phyloP scores from a whole-genome alignment of 352 stramenopile genomes.

The Pythium chondricola region DNA sequence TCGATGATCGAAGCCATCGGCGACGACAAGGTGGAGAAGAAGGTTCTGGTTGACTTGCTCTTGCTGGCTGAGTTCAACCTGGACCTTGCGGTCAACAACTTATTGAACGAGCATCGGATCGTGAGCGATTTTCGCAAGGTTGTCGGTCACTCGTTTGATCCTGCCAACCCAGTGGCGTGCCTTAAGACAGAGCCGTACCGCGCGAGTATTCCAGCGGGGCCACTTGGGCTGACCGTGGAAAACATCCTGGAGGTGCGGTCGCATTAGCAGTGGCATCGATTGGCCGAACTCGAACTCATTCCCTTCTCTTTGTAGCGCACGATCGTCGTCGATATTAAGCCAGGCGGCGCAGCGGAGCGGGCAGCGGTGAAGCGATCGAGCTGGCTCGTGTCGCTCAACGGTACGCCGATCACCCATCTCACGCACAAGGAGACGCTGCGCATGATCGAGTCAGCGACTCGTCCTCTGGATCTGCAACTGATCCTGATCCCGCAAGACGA shows the following conservation, averaged over 20 bases:
- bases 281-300: no score
- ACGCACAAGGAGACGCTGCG: constrained; percentile 85
- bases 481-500: constrained; percentile 64
- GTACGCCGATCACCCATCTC: constrained; percentile 59
- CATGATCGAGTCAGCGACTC: constrained; percentile 71
- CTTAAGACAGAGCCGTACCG: constrained; percentile 54
- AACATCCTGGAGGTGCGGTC: constrained; percentile 71
- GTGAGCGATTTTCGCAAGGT: constrained; percentile 76
- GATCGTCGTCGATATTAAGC: constrained; percentile 86
- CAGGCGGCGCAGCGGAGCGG: constrained; percentile 60
- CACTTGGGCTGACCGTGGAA: constrained; percentile 82
- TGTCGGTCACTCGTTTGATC: constrained; percentile 64
- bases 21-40: constrained; percentile 49
- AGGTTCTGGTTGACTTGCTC: constrained; percentile 68
- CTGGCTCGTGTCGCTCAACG: constrained; percentile 81
- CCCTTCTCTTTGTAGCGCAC: constrained; percentile 34
- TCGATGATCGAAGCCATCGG: constrained; percentile 78
- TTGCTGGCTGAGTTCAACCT: constrained; percentile 74
- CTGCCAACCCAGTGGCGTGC: constrained; percentile 36
- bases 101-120: constrained; percentile 70
- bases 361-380: constrained; percentile 77
- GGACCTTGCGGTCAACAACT: constrained; percentile 77
- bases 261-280: neutral
- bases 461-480: constrained; percentile 66
- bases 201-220: constrained; percentile 70